Evolutionary conservation across 495 filamentous ascomycete species (phyloP), one percentile per base, ranked within the genome.

Genomic region (Tuber microsphaerosporum): DNA sequence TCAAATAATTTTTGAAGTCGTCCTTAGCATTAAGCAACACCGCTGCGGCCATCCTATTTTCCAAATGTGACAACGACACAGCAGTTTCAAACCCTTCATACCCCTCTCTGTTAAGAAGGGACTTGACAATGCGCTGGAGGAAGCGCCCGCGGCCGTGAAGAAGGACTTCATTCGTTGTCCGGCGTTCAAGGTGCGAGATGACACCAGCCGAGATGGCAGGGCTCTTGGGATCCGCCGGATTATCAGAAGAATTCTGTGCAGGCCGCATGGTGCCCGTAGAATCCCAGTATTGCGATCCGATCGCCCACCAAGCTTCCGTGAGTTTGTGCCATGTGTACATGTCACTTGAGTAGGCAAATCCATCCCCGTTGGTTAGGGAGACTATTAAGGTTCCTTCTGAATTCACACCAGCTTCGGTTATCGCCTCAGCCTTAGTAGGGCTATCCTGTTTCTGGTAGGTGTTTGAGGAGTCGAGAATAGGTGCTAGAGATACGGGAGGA

Each of bases 201-300:
- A 99, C 92, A 41, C 95, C 95, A 0, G 94, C 92, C 0, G 93
- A 94, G n/a, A 96, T 87, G 71, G 89, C 89, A 37, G 90, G 88
- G 37, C 84, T 85, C 69, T 77, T 79, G 44, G 84, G 84, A 69
- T 81, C 77, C 22, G 77, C 71, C 2, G 82, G 73, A 26, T 85
- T 80, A 14, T 84, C 83, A 2, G 88, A 85, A 2, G 88, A 88
- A 31, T 89, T 90, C 14, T 91, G 90, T 0, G 92, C 89, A 71
- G 93, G 90, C 12, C 96, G 83, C 72, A 93, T 92, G 75, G 91
- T 89, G 42, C 94, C 87, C 0, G 93, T 92, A 19, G 91, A 90
- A 77, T 94, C 94, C 95, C 96, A 98, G 83, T 98, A 98, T 83
- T 98, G 95, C 82, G 92, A 94, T 37, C 94, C 94, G 1, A 97